Evolutionary conservation across 2,329 filamentous ascomycete genomes (phyloP), one percentile per base, ranked within the genome.

Genomic region (Neofusicoccum kwambonambiense): DNA sequence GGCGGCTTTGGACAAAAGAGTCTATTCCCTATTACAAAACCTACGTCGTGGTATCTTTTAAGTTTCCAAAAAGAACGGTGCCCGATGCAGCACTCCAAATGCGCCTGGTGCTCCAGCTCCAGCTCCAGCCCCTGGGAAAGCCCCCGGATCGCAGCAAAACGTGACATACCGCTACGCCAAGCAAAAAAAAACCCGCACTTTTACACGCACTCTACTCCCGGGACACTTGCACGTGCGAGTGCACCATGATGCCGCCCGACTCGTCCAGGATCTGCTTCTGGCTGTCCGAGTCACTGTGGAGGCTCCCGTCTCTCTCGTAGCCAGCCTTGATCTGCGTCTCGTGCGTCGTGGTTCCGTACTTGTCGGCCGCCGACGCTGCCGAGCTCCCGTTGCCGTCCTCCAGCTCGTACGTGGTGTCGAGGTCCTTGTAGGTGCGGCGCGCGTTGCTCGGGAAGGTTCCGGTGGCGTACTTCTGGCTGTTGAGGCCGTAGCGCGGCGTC

Each of bases 241-340:
- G 64, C 13, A 67, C 65, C 41, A 65, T 54, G 41, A 67, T 67
- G 19, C 63, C 65, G 4, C n/a, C 35, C 50, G 12, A 3, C 7
- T 42, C 51, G 74, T 86, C 96, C 66, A 95, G 96, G 90, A 78
- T 89, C 39, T 64, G 41, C 45, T 60, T 60, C 63, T 58, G 52
- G 22, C 63, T 64, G n/a, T 60, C 63, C 15, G 42, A 41, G n/a
- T 64, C 63, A 27, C 42, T 49, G 41, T 22, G 27, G 19, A 64
- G 8, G 37, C 63, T 64, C 6, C 4, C 27, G 31, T 35, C 52
- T 9, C 19, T 34, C 22, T 44, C 11, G 17, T 27, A 37, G 19
- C 63, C 63, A 13, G 44, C 63, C 9, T 42, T 35, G 27, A 64
- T 64, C 44, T 44, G 22, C 22, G 63, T 64, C 27, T 60, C 52